These are phyloP conservation scores for Rhodamnia argentea DNA, from an alignment of 345 rosid species.

Conservation along the genomic window DNA sequence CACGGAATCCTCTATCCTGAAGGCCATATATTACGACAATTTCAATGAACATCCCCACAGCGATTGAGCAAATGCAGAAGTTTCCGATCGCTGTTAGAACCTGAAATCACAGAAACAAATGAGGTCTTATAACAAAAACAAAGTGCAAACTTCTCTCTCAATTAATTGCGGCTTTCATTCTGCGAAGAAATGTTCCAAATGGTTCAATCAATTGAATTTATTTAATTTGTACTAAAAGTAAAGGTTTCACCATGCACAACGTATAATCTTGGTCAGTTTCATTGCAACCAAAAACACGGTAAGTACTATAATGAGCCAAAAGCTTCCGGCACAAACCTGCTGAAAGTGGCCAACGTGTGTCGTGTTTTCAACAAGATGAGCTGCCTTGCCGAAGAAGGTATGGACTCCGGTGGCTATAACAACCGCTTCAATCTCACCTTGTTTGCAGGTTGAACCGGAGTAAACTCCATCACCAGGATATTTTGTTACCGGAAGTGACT, in stretches of 20 bases:
- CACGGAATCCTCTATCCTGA: slow-evolving; percentile 49
- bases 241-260: not conserved
- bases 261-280: not conserved
- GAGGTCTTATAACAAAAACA: not conserved
- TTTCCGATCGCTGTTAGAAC: slow-evolving; percentile 84
- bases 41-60: slow-evolving; percentile 69
- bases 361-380: slow-evolving; percentile 88
- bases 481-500: slow-evolving; percentile 79
- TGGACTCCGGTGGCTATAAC: slow-evolving; percentile 87
- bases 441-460: slow-evolving; percentile 89
- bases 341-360: slow-evolving; percentile 87
- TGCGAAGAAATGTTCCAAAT: not conserved
- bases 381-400: slow-evolving; percentile 92
- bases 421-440: slow-evolving; percentile 91
- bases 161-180: not conserved
- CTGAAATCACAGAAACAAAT: slow-evolving; percentile 12
- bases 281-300: not conserved
- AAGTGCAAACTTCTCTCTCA: not conserved
- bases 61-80: slow-evolving; percentile 93
- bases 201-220: not conserved
- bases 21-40: slow-evolving; percentile 41
- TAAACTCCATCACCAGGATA: slow-evolving; percentile 64
- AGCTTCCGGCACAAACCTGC: slow-evolving; percentile 29
- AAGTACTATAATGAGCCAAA: not conserved
- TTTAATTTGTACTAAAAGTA: not conserved